phyloP scores from a whole-genome alignment of 306 rosid genomes.

The Vigna angularis region DNA sequence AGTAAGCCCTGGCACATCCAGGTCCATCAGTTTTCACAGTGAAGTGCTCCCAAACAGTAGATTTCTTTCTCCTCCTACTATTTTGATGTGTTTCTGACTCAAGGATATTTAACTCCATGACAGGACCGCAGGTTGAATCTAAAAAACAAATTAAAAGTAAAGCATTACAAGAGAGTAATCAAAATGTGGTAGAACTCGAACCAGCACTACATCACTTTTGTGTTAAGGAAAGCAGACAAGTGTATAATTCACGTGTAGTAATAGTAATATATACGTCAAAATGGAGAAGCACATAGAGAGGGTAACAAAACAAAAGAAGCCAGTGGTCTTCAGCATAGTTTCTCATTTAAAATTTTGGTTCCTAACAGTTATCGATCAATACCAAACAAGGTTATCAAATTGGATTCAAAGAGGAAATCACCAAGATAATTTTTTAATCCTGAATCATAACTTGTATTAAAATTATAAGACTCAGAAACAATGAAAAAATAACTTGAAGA shows the following conservation, averaged over 20 bases:
- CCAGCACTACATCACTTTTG: background rate
- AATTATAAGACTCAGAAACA: background rate
- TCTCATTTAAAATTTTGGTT: no score
- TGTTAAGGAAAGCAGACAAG: constrained; percentile 10
- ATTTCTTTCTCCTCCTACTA: constrained; percentile 75
- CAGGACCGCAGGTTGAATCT: constrained; percentile 45
- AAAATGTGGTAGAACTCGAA: constrained; percentile 19
- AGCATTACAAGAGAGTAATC: constrained; percentile 16
- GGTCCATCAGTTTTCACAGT: constrained; percentile 61
- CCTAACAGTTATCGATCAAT: background rate
- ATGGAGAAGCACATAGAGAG: background rate
- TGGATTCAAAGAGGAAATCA: background rate
- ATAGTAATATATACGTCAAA: background rate
- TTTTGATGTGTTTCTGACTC: constrained; percentile 53
- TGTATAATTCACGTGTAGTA: background rate
- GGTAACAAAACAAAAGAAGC: background rate
- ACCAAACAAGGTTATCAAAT: background rate
- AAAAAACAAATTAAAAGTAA: constrained; percentile 12
- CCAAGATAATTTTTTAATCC: background rate
- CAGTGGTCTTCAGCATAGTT: background rate
- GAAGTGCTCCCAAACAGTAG: constrained; percentile 93
- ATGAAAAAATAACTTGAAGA: background rate
- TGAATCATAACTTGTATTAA: background rate
- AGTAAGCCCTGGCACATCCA: constrained; percentile 73
- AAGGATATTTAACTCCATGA: constrained; percentile 52